These are phyloP conservation scores for Naganishia liquefaciens DNA, from an alignment of 1,284 basidiomycete species.

Conservation along the genomic window DNA sequence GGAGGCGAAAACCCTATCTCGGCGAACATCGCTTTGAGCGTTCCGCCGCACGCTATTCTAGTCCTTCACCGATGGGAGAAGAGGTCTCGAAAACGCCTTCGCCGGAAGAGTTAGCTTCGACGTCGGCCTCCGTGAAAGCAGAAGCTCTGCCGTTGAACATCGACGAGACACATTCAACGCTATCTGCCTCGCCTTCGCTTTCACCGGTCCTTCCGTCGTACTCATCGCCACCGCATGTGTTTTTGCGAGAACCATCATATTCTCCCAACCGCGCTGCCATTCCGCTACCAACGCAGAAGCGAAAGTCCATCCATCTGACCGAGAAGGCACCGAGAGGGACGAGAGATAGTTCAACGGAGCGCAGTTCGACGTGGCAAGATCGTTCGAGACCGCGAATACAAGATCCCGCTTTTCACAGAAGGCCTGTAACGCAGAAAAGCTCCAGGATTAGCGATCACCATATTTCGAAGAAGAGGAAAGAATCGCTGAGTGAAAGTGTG, in stretches of 20 bases:
- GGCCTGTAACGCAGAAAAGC: neutral
- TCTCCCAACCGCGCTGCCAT: too few species aligned
- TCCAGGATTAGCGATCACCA: neutral
- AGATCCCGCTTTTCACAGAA: neutral
- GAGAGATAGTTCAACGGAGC: neutral
- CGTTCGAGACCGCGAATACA: neutral
- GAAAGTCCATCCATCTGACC: neutral
- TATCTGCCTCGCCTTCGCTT: neutral
- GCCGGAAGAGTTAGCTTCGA: neutral
- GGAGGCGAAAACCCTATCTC: neutral
- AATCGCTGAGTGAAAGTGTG: neutral
- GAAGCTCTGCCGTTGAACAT: neutral
- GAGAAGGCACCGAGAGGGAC: neutral
- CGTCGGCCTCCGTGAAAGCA: neutral
- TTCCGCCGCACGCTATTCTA: neutral
- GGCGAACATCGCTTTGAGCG: neutral
- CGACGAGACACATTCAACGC: too few species aligned
- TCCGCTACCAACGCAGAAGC: neutral
- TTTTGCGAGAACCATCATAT: too few species aligned
- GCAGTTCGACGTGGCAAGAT: neutral
- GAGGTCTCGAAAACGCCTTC: neutral
- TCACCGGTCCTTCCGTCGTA: neutral
- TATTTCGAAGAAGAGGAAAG: slow-evolving; percentile 5
- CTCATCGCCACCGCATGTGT: too few species aligned
- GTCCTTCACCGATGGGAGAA: neutral